A percentile compares a stretch with the other conserved stretches of the same genome.
Evolutionary conservation across 2,329 filamentous ascomycete species (phyloP).

Genomic region (Magnaporthiopsis incrustans): DNA sequence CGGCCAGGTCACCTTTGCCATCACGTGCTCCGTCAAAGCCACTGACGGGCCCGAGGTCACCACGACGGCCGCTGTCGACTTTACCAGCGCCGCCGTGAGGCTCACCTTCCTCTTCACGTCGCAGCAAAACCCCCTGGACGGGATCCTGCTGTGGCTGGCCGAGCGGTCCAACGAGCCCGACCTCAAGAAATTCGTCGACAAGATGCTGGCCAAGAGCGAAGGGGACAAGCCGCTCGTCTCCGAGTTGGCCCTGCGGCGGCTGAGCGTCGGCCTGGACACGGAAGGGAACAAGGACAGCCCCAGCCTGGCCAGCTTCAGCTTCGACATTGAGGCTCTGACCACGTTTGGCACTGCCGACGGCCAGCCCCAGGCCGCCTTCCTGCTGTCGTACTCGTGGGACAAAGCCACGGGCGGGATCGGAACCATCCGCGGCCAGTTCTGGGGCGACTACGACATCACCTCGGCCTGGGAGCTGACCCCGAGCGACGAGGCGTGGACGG

Average conservation of each 20-base stretch:
- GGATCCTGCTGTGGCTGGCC: background rate
- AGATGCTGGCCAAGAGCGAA: background rate
- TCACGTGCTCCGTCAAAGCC: background rate
- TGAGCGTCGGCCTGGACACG: background rate
- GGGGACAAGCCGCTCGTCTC: background rate
- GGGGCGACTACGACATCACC: background rate
- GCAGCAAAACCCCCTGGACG: background rate
- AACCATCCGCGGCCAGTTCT: background rate
- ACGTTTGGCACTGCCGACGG: constrained; percentile 4
- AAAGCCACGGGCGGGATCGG: background rate
- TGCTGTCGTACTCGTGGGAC: constrained; percentile 8
- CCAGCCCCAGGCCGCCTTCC: constrained; percentile 3
- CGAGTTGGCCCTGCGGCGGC: background rate
- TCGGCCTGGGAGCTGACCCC: background rate
- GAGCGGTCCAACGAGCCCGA: background rate
- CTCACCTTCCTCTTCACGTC: background rate
- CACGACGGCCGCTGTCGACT: background rate
- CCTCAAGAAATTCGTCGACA: background rate
- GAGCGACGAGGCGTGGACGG: background rate
- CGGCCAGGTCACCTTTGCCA: background rate
- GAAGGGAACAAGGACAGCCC: constrained; percentile 12
- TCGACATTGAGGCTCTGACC: constrained; percentile 8
- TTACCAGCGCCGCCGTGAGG: background rate
- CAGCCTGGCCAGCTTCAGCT: constrained; percentile 1
- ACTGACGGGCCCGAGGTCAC: background rate